Conservation (phyloP, 2,329 filamentous ascomycete species). For the Exophiala bonariae region DNA sequence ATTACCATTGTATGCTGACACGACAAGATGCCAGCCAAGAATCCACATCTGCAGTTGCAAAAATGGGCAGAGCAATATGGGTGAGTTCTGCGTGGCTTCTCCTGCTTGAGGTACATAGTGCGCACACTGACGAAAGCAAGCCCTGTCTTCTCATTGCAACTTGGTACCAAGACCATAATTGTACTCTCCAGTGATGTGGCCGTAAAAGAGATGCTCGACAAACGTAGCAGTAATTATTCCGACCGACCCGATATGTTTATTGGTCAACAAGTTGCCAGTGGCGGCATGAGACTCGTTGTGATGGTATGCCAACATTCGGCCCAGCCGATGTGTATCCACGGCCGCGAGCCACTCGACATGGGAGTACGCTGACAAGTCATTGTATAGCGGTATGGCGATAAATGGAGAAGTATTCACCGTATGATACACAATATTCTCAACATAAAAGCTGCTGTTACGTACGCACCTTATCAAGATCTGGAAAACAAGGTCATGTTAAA, state of each 20-base stretch:
- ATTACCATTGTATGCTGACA: background rate
- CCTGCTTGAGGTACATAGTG: too few species aligned
- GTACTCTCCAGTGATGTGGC: constrained; percentile 47
- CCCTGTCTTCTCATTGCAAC: constrained; percentile 52
- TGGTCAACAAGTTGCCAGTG: constrained; percentile 33
- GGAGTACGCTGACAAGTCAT: background rate
- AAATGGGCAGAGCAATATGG: constrained; percentile 56
- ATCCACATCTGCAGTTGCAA: constrained; percentile 48
- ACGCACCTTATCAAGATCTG: constrained; percentile 24
- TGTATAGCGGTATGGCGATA: constrained; percentile 18
- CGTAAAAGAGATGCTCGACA: constrained; percentile 53
- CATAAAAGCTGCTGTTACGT: constrained; percentile 20
- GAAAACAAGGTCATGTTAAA: constrained; percentile 21
- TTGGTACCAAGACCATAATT: constrained; percentile 50
- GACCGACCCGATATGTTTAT: constrained; percentile 48
- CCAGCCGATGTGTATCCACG: too few species aligned
- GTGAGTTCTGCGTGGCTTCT: background rate
- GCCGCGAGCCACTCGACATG: background rate
- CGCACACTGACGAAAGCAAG: background rate
- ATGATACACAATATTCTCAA: constrained; percentile 29
- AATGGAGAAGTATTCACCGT: constrained; percentile 22
- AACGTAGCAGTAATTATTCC: constrained; percentile 51
- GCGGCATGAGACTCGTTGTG: constrained; percentile 22
- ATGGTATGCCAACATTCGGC: constrained; percentile 14
- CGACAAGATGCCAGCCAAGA: constrained; percentile 41